phyloP scores from a whole-genome alignment of 805 yeast species.

The Dipodascus albidus region DNA sequence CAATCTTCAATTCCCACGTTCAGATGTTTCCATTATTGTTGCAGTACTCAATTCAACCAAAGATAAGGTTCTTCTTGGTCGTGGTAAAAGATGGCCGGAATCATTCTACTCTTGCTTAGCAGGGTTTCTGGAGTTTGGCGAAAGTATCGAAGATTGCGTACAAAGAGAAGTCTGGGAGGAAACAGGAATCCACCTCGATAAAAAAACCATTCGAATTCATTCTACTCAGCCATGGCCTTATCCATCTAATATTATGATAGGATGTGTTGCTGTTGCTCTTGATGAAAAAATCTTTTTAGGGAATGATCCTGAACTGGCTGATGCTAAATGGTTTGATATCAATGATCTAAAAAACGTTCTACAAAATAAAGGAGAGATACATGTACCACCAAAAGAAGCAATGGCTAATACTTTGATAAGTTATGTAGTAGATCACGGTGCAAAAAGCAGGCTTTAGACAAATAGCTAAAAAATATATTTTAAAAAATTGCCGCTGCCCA shows the following conservation, averaged over 20 bases:
- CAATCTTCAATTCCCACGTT: slow-evolving; percentile 81
- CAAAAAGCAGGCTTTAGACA: not conserved
- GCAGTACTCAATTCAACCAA: slow-evolving; percentile 58
- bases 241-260: slow-evolving; percentile 89
- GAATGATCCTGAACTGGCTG: slow-evolving; percentile 77
- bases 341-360: slow-evolving; percentile 36
- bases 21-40: slow-evolving; percentile 80
- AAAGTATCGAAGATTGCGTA: slow-evolving; percentile 80
- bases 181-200: slow-evolving; percentile 49
- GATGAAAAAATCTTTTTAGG: slow-evolving; percentile 52
- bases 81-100: slow-evolving; percentile 49
- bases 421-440: slow-evolving; percentile 9
- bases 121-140: slow-evolving; percentile 94
- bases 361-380: slow-evolving; percentile 11
- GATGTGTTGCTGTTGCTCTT: slow-evolving; percentile 76
- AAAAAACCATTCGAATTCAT: slow-evolving; percentile 36
- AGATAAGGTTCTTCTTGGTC: slow-evolving; percentile 56
- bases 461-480: no score
- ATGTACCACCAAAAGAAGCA: slow-evolving; percentile 24
- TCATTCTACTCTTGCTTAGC: slow-evolving; percentile 77
- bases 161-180: slow-evolving; percentile 92
- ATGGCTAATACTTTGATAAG: slow-evolving; percentile 25
- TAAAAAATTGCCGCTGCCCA: slow-evolving; percentile 28
- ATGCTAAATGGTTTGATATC: slow-evolving; percentile 75
- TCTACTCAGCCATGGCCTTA: slow-evolving; percentile 96